Conservation (phyloP, 2,329 filamentous ascomycete species). For the Colletotrichum aenigma region DNA sequence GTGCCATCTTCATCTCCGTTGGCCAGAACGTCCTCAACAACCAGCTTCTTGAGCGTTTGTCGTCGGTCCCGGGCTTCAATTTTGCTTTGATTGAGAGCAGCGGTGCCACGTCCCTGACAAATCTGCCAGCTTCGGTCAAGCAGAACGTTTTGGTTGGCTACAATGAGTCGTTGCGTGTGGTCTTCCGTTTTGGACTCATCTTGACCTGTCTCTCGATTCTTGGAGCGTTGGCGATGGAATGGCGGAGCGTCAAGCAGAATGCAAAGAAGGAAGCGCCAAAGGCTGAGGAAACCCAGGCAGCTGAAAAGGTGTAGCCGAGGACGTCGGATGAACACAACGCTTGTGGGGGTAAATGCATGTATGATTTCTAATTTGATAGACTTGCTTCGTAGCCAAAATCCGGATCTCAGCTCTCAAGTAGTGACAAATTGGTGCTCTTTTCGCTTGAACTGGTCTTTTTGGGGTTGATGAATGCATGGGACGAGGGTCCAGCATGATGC, state of each 20-base stretch:
- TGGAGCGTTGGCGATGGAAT: slow-evolving; percentile 58
- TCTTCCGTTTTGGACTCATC: slow-evolving; percentile 60
- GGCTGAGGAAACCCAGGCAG: neutral
- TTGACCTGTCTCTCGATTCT: slow-evolving; percentile 52
- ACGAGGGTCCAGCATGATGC: neutral
- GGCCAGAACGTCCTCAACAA: slow-evolving; percentile 56
- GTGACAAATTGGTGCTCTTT: neutral
- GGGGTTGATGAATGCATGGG: neutral
- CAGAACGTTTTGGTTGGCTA: slow-evolving; percentile 44
- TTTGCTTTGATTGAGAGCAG: slow-evolving; percentile 31
- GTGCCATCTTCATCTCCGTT: slow-evolving; percentile 54
- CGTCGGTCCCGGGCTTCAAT: slow-evolving; percentile 36
- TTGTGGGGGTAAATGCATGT: neutral
- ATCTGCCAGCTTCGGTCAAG: neutral
- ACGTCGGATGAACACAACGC: neutral
- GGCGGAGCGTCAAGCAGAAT: slow-evolving; percentile 40
- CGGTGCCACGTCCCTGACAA: slow-evolving; percentile 35
- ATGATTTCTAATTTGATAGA: neutral
- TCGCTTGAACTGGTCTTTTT: neutral
- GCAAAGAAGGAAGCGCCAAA: neutral
- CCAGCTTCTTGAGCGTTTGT: slow-evolving; percentile 42
- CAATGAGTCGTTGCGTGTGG: slow-evolving; percentile 56
- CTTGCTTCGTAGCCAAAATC: neutral
- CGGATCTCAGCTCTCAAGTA: neutral
- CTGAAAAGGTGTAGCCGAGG: neutral